Percentiles rank a stretch among this genome's conserved stretches.
phyloP scores from a whole-genome alignment of 2,329 filamentous ascomycete species.

The Penicillium sp. region DNA sequence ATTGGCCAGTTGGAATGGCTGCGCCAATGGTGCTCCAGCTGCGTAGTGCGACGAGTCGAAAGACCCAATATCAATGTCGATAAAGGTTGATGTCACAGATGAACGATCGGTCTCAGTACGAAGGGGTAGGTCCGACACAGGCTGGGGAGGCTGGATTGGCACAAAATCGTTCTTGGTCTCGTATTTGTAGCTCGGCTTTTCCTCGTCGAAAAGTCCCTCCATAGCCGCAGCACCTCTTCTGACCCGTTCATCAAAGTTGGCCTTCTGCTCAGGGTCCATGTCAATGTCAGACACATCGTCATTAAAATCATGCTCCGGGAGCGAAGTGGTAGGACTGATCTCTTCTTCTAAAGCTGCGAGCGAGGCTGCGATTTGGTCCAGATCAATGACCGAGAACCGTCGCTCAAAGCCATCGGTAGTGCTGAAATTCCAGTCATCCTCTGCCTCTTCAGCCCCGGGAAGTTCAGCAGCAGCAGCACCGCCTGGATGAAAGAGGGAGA shows the following conservation, averaged over 20 bases:
- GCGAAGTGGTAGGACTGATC: constrained; percentile 26
- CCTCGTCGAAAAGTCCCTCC: constrained; percentile 53
- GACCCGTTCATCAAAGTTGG: constrained; percentile 53
- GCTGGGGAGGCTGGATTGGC: constrained; percentile 38
- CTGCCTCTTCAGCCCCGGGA: constrained; percentile 39
- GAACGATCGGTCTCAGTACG: constrained; percentile 42
- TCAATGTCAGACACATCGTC: constrained; percentile 29
- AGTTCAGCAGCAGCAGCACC: constrained; percentile 53
- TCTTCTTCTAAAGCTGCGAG: constrained; percentile 41
- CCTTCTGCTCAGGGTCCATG: constrained; percentile 42
- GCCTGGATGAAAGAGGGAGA: constrained; percentile 55
- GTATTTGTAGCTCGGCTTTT: constrained; percentile 53
- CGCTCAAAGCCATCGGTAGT: constrained; percentile 57
- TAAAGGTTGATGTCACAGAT: constrained; percentile 44
- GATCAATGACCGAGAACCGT: constrained; percentile 43
- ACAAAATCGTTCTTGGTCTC: constrained; percentile 48
- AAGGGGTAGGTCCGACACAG: constrained; percentile 50
- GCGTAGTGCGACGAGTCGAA: constrained; percentile 48
- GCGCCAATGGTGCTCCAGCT: constrained; percentile 46
- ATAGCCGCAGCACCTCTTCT: constrained; percentile 52
- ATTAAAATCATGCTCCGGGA: constrained; percentile 21
- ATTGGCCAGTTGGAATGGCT: constrained; percentile 47
- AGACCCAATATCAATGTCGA: constrained; percentile 53
- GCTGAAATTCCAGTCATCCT: constrained; percentile 60
- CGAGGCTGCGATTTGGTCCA: constrained; percentile 43